Conservation (phyloP, 2,329 filamentous ascomycete species). For the Coniella vitis region DNA sequence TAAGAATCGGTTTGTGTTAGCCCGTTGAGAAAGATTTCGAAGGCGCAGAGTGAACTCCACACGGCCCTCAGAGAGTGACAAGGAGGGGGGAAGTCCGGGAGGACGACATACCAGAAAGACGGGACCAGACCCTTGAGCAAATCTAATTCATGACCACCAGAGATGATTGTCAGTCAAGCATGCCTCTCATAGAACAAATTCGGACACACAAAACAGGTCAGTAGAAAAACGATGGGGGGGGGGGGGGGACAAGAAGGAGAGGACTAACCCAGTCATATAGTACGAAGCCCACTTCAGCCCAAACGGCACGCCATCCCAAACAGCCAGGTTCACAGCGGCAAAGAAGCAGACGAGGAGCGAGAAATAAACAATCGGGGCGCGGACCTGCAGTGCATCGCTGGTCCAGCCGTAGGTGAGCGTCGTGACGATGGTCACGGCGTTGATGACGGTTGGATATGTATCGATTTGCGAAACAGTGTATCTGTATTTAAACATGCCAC, state of each 20-base stretch:
- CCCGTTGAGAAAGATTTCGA: no score
- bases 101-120: slow-evolving; percentile 18
- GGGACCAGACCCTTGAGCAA: slow-evolving; percentile 21
- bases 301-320: slow-evolving; percentile 22
- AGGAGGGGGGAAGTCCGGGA: not conserved
- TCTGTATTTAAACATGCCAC: not conserved
- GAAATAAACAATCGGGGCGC: slow-evolving; percentile 22
- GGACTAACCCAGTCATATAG: slow-evolving; percentile 20
- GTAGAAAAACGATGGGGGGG: no score
- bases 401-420: slow-evolving; percentile 24
- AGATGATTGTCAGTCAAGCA: not conserved
- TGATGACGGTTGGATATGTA: slow-evolving; percentile 24
- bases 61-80: no score
- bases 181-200: no score
- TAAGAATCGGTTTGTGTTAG: not conserved
- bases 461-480: slow-evolving; percentile 26
- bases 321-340: slow-evolving; percentile 21
- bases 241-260: no score
- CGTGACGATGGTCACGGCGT: slow-evolving; percentile 22
- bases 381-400: slow-evolving; percentile 22
- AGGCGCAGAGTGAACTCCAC: no score
- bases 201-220: no score
- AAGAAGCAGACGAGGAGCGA: slow-evolving; percentile 22
- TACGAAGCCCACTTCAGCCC: slow-evolving; percentile 22
- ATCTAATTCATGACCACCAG: slow-evolving; percentile 9